These are phyloP conservation scores for Erythrobasidium hasegawianum DNA, from an alignment of 1,284 basidiomycete genomes.

Conservation along the genomic window DNA sequence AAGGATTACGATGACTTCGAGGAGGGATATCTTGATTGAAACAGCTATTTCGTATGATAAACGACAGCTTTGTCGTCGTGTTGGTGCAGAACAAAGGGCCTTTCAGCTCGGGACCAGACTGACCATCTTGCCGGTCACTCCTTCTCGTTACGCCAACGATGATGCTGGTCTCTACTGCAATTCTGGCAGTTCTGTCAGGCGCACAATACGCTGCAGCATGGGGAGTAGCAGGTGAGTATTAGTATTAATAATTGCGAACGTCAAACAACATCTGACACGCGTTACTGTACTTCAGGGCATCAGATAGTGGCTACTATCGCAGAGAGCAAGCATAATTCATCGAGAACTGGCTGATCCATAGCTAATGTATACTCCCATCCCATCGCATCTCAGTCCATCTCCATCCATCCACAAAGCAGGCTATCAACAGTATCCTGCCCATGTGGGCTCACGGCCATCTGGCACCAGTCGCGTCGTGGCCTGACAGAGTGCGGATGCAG, in stretches of 20 bases:
- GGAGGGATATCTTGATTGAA: too few species aligned
- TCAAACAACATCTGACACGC: conserved; percentile 5
- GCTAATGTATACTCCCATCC: too few species aligned
- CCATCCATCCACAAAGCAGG: conserved; percentile 21
- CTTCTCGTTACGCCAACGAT: too few species aligned
- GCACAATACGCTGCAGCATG: conserved; percentile 40
- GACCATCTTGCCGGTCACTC: too few species aligned
- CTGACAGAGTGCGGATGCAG: conserved; percentile 46
- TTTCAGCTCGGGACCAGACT: too few species aligned
- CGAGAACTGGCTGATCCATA: neutral
- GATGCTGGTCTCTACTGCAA: neutral
- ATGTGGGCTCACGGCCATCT: conserved; percentile 48
- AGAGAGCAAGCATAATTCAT: conserved; percentile 5
- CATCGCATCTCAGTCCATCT: conserved; percentile 28
- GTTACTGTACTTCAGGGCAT: conserved; percentile 16
- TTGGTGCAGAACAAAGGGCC: too few species aligned
- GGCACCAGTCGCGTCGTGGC: conserved; percentile 49
- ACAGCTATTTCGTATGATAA: too few species aligned
- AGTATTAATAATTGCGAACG: conserved; percentile 38
- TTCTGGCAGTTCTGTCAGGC: neutral
- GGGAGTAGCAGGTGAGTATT: conserved; percentile 47
- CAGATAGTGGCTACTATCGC: conserved; percentile 35
- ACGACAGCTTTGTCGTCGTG: too few species aligned
- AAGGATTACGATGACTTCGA: too few species aligned
- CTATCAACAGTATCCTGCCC: conserved; percentile 45